Evolutionary conservation across 805 yeast genomes (phyloP), one percentile per base, ranked within the genome.

Genomic region (Teunomyces funiuensis): DNA sequence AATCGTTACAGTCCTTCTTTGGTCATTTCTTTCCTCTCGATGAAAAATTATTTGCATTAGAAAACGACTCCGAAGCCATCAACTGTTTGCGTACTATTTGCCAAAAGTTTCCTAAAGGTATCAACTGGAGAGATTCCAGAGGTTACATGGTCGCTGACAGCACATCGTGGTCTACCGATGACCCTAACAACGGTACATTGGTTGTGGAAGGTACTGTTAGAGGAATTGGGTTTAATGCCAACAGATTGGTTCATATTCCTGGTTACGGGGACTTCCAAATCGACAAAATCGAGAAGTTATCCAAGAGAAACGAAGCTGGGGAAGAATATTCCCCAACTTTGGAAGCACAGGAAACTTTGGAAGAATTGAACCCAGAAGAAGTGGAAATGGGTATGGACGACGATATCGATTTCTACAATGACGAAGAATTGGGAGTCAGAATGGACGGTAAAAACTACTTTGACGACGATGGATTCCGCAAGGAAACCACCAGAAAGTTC

Each of bases 121-220:
- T 95, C 36, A 79, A 78, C 17, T 93, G 99, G 98, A 82, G 98
- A 66, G 97, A 91, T 53, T 66, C 82, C n/a, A 74, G 99, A 57
- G 91, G 96, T 6, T 93, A 89, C 66, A 40, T 93, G 40, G 74
- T 93, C 7, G 90, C 95, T 1, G 95, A 89, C 50, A 55, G 63
- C 3, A 71, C 85, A 0, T 51, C 60, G 16, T 77, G 77, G 71
- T 60, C 66, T 13, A 54, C 63, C 4, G 43, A 50, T 8, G 53
- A 56, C 22, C 41, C 49, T 42, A 28, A 54, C 50, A 41, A 67
- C 20, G 73, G 73, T 3, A 47, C 57, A 5, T 58, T 89, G 28
- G 77, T 77, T 5, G 76, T 93, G 5, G 84, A 82, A 57, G 99
- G 99, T 37, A 76, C 80, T 4, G 88, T 87, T 4, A 78, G 99